These are phyloP conservation scores for Scheffersomyces cryptocercus DNA, from an alignment of 1,139 yeast species.

Conservation along the genomic window DNA sequence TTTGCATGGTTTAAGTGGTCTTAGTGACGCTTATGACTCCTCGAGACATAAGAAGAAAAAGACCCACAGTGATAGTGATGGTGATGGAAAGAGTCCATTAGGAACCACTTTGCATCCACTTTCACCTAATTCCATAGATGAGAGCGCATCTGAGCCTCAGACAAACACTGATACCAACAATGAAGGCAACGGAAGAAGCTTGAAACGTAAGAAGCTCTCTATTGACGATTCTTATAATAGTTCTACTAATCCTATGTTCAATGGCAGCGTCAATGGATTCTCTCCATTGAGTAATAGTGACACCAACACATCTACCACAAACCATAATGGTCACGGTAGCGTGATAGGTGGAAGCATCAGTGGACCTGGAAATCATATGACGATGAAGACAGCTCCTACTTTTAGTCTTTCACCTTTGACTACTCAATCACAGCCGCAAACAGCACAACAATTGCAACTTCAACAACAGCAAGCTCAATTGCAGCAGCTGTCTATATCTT, in stretches of 20 bases:
- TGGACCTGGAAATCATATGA: not conserved
- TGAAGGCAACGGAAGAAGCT: conserved; percentile 28
- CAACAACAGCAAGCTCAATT: not conserved
- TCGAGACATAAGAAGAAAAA: conserved; percentile 6
- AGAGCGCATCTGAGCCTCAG: conserved; percentile 62
- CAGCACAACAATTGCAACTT: conserved; percentile 5
- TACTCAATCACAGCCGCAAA: conserved; percentile 11
- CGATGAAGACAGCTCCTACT: conserved; percentile 4
- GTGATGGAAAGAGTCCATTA: conserved; percentile 5
- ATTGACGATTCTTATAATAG: conserved; percentile 44
- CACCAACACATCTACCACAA: conserved; percentile 40
- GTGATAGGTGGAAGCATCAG: not conserved
- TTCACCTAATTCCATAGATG: conserved; percentile 68
- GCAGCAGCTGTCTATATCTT: not conserved
- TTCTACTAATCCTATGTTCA: conserved; percentile 45
- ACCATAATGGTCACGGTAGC: conserved; percentile 11
- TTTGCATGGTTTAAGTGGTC: conserved; percentile 10
- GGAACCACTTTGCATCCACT: conserved; percentile 31
- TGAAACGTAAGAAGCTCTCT: conserved; percentile 46
- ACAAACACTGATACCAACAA: conserved; percentile 39
- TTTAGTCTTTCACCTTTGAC: conserved; percentile 16
- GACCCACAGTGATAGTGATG: conserved; percentile 1
- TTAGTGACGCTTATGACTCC: conserved; percentile 6
- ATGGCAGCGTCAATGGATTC: conserved; percentile 42
- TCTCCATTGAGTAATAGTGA: conserved; percentile 50